These are phyloP conservation scores for Phialophora verrucosa DNA, from an alignment of 2,329 filamentous ascomycete genomes.

Conservation along the genomic window DNA sequence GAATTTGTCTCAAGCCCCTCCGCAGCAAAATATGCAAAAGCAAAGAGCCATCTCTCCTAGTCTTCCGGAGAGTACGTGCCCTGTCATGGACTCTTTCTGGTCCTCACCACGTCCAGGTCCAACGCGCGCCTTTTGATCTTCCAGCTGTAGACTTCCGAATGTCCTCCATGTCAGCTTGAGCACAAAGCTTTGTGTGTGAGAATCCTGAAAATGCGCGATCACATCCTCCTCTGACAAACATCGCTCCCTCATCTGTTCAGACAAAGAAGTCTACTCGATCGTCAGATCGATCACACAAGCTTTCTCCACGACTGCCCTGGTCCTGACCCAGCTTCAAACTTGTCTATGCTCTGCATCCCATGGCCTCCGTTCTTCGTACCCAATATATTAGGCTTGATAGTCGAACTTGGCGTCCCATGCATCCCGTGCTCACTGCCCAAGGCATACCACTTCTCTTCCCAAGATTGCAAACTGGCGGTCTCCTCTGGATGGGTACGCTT, in stretches of 20 bases:
- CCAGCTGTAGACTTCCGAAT: not conserved
- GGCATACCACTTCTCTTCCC: constrained; percentile 36
- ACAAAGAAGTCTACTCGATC: not conserved
- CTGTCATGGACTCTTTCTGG: not conserved
- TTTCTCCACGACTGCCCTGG: constrained; percentile 19
- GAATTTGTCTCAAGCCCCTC: not conserved
- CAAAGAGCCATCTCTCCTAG: not conserved
- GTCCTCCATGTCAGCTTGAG: not conserved
- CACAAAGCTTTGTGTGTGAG: not conserved
- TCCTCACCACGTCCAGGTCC: not conserved
- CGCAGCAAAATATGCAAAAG: not conserved
- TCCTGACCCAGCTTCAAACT: not conserved
- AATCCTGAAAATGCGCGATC: not conserved
- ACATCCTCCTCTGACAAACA: not conserved
- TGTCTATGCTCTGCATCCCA: not conserved
- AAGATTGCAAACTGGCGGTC: constrained; percentile 29
- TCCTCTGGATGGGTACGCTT: constrained; percentile 18
- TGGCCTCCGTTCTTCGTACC: not conserved
- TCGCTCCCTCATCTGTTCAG: not conserved
- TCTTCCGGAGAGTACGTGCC: not conserved
- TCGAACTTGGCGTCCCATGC: not conserved
- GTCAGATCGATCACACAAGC: constrained; percentile 9
- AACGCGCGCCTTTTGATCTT: not conserved
- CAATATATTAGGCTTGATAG: too few relatives aligned
- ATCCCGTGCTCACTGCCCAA: constrained; percentile 17